These are phyloP conservation scores for Mollisia scopiformis DNA, from an alignment of 2,329 filamentous ascomycete species.

Conservation along the genomic window DNA sequence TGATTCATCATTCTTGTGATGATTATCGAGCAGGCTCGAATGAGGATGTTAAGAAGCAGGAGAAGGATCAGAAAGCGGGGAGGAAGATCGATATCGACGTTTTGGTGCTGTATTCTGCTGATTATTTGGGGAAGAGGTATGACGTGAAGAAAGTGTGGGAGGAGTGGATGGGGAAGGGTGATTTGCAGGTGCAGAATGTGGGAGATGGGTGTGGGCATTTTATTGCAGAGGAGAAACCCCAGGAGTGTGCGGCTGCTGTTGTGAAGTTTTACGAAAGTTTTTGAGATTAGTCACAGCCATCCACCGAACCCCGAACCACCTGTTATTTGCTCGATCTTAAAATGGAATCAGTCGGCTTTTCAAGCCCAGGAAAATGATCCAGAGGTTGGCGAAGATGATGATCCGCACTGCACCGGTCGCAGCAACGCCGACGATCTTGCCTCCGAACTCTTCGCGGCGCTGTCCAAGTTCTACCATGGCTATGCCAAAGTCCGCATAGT, in stretches of 20 bases:
- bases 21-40: conserved; percentile 50
- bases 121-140: conserved; percentile 45
- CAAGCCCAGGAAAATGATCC: too few species aligned
- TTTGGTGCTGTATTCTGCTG: conserved; percentile 47
- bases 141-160: conserved; percentile 48
- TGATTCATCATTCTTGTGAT: conserved; percentile 46
- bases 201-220: conserved; percentile 47
- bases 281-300: too few species aligned
- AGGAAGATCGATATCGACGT: conserved; percentile 45
- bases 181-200: conserved; percentile 36
- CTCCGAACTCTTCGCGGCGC: too few species aligned
- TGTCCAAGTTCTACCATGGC: too few species aligned
- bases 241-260: conserved; percentile 34
- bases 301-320: too few species aligned
- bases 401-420: too few species aligned
- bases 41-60: conserved; percentile 46
- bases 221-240: conserved; percentile 48
- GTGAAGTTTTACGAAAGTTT: conserved; percentile 15
- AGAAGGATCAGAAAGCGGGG: conserved; percentile 46
- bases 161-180: conserved; percentile 44
- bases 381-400: too few species aligned
- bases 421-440: too few species aligned
- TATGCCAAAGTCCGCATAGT: too few species aligned
- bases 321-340: too few species aligned
- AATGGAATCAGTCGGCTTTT: too few species aligned